Percentiles rank a stretch among this genome's conserved stretches.
phyloP scores from a whole-genome alignment of 2,329 filamentous ascomycete genomes.

The Piedraia hortae region DNA sequence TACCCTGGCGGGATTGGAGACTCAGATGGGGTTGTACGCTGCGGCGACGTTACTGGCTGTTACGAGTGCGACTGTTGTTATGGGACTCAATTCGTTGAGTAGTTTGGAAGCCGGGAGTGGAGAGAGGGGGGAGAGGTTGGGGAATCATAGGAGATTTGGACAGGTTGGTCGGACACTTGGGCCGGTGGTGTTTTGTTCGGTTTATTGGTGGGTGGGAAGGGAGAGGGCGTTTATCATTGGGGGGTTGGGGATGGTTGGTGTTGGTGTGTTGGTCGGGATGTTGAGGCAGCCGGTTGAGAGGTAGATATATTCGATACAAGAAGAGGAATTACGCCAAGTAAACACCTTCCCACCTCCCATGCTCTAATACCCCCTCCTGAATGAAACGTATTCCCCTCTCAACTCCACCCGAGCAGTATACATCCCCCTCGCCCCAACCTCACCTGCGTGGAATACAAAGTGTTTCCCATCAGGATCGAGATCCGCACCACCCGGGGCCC shows the following conservation, averaged over 20 bases:
- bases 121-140: constrained; percentile 67
- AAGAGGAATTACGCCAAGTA: not conserved
- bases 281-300: not conserved
- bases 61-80: constrained; percentile 85
- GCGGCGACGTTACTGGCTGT: constrained; percentile 66
- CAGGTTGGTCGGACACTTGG: constrained; percentile 72
- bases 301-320: not conserved
- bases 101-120: constrained; percentile 62
- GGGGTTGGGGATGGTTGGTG: constrained; percentile 49
- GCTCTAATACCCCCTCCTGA: too few species aligned
- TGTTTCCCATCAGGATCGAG: constrained; percentile 8
- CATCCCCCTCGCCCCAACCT: constrained; percentile 5
- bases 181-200: constrained; percentile 67
- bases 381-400: constrained; percentile 2
- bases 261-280: constrained; percentile 31
- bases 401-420: constrained; percentile 6
- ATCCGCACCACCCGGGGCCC: constrained; percentile 11
- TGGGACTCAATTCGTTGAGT: constrained; percentile 68
- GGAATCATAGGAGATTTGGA: constrained; percentile 51
- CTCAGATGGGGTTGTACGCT: constrained; percentile 43
- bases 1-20: constrained; percentile 42
- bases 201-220: constrained; percentile 96
- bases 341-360: too few species aligned
- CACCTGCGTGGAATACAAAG: constrained; percentile 12
- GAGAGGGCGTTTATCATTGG: constrained; percentile 64